phyloP scores from a whole-genome alignment of 768 basidiomycete genomes.

The Amanita inopinata region DNA sequence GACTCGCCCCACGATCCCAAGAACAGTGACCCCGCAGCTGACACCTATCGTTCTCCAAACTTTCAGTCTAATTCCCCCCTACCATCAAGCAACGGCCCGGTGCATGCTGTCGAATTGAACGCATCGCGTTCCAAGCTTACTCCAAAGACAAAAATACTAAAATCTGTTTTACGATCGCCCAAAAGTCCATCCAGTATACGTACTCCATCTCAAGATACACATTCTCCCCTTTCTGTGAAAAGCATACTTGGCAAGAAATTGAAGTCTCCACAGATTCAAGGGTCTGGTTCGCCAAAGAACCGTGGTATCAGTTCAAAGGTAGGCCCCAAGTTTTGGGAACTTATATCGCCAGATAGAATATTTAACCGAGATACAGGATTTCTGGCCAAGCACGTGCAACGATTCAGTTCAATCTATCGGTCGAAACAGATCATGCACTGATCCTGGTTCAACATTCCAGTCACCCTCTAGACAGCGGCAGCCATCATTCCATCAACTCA shows the following conservation, averaged over 20 bases:
- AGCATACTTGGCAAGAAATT: conserved; percentile 21
- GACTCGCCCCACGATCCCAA: conserved; percentile 5
- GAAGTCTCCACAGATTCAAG: conserved; percentile 17
- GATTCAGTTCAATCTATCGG: background rate
- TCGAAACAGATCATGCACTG: conserved; percentile 24
- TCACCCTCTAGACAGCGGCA: background rate
- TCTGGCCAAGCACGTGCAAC: conserved; percentile 5
- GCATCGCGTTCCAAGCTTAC: conserved; percentile 24
- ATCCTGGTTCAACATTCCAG: conserved; percentile 19
- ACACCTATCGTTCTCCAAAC: background rate
- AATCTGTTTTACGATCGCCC: conserved; percentile 29
- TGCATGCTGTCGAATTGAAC: conserved; percentile 15
- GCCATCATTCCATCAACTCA: conserved; percentile 2
- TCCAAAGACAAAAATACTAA: conserved; percentile 26
- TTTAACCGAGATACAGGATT: background rate
- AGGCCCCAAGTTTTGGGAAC: background rate
- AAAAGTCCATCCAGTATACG: conserved; percentile 17
- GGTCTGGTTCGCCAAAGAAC: conserved; percentile 12
- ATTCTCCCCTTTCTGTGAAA: conserved; percentile 22
- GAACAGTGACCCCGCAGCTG: background rate
- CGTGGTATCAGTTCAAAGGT: conserved; percentile 14
- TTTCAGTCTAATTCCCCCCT: conserved; percentile 8
- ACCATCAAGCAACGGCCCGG: conserved; percentile 10
- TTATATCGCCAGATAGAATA: no score
- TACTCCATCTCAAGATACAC: conserved; percentile 1